Evolutionary conservation across 228 moss, liverwort and hornwort genomes (phyloP), one percentile per base, ranked within the genome.

Genomic region (Sphagnum magellanicum): DNA sequence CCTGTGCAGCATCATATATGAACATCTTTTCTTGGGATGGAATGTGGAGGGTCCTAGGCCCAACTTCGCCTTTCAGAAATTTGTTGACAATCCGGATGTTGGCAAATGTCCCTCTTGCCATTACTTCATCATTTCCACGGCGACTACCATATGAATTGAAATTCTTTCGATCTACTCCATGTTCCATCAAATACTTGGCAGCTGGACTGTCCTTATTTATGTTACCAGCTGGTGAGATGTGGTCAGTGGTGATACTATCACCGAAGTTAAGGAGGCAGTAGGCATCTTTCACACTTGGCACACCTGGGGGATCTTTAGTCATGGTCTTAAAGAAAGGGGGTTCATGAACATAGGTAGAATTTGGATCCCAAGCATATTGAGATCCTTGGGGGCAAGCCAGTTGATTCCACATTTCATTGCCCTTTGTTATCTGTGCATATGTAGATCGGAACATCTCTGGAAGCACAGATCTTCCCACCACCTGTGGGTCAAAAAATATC

Each of bases 91-190:
- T 98, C 15, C 93, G 93, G 66, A 98, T 89, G 64, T 98, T 98
- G 4, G 81, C 97, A 69, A 98, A 98, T 6, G 97, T 98, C 6
- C 97, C 97, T 72, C 93, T 86, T 11, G 90, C 89, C 93, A 98
- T 98, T 16, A 98, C 8, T 57, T 91, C 82, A 69, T 98, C 93
- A 69, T 93, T 98, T 13, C 97, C 93, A 71, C 97, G 86, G 53
- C 97, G 91, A 64, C 93, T 98, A 71, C 97, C 93, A 70, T 93
- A 98, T 46, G 93, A 98, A 57, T 98, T 98, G 77, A 98, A 98
- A 57, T 98, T 90, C 75, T 89, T 98, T 5, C 90, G 87, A 10
- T 83, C 72, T 50, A 98, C 92, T 58, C 91, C 93, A 57, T 11
- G 80, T 12, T 79, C 76, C 71, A 84, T 67, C 78, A 98, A 70